Evolutionary conservation across 352 stramenopile genomes (phyloP).

Genomic region (Elongisporangium anandrum): DNA sequence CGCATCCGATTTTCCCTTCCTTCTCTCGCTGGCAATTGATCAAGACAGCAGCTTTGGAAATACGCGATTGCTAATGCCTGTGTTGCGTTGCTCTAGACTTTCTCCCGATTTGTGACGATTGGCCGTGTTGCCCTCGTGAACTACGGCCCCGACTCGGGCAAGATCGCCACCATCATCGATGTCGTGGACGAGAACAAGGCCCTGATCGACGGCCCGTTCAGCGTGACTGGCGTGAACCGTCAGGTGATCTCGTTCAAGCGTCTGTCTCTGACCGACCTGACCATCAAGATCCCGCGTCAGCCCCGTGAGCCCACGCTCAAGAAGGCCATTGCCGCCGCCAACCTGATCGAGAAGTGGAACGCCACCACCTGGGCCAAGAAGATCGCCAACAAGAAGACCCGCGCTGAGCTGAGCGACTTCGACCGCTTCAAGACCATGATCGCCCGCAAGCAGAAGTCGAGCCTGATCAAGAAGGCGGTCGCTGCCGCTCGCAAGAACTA

Average conservation of each 20-base stretch:
- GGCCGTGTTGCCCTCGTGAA: conserved; percentile 99
- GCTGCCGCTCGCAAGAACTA: conserved; percentile 81
- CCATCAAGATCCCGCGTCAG: conserved; percentile 93
- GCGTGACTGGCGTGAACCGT: conserved; percentile 94
- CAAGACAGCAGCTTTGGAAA: no score
- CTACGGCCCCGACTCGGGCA: conserved; percentile 97
- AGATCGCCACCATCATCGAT: conserved; percentile 99
- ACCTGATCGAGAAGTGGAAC: conserved; percentile 95
- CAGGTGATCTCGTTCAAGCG: conserved; percentile 99
- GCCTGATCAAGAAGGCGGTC: conserved; percentile 91
- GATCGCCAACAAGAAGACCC: conserved; percentile 95
- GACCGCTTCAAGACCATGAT: conserved; percentile 99
- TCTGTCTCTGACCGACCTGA: conserved; percentile 97
- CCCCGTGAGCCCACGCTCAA: conserved; percentile 93
- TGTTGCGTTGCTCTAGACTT: conserved; percentile 67
- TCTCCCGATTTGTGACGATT: conserved; percentile 99
- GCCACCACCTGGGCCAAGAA: conserved; percentile 97
- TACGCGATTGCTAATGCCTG: conserved; percentile 1
- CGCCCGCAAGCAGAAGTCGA: conserved; percentile 97
- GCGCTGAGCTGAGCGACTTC: conserved; percentile 95
- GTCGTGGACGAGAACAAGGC: conserved; percentile 99
- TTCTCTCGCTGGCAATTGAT: no score
- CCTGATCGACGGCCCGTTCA: conserved; percentile 95
- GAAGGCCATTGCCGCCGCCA: conserved; percentile 82
- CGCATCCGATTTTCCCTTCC: no score